A percentile compares a stretch with the other conserved stretches of the same genome.
phyloP scores from a whole-genome alignment of 768 basidiomycete genomes.

The Cystofilobasidium capitatum region DNA sequence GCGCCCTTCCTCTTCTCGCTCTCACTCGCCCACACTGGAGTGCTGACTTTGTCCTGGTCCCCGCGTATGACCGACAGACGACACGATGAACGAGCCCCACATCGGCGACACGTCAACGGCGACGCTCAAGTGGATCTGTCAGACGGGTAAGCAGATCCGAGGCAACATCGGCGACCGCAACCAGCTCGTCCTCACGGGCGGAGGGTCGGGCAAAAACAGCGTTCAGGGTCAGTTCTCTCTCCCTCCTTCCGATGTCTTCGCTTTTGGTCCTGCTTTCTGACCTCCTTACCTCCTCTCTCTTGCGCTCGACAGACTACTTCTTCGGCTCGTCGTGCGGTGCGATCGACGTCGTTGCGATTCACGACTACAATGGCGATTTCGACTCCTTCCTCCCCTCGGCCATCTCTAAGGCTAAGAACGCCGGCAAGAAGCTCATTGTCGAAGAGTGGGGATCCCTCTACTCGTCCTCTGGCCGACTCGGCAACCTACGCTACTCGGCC shows the following conservation, averaged over 20 bases:
- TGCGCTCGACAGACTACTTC: too few relatives aligned
- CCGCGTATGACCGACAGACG: too few relatives aligned
- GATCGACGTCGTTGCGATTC: conserved; percentile 42
- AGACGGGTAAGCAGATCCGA: conserved; percentile 30
- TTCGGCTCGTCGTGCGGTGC: conserved; percentile 34
- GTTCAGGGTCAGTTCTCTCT: too few relatives aligned
- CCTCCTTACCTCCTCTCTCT: too few relatives aligned
- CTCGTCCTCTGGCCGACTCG: too few relatives aligned
- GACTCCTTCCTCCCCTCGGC: conserved; percentile 35
- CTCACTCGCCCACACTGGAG: conserved; percentile 34
- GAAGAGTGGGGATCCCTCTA: conserved; percentile 32
- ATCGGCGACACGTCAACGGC: conserved; percentile 37
- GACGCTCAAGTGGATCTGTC: conserved; percentile 34
- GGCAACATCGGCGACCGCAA: conserved; percentile 24
- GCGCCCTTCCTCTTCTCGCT: conserved; percentile 41
- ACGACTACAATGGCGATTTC: conserved; percentile 39
- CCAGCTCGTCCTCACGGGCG: too few relatives aligned
- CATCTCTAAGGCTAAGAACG: conserved; percentile 25
- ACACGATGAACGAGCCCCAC: too few relatives aligned
- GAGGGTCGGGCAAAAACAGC: too few relatives aligned
- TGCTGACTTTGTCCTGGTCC: too few relatives aligned
- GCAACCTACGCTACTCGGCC: too few relatives aligned
- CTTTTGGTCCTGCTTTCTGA: too few relatives aligned
- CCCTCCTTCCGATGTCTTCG: too few relatives aligned
- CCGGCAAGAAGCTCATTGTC: conserved; percentile 30